Base-by-base conservation (phyloP, 192 early-diverging fungal species). In the Backusella luteola region DNA sequence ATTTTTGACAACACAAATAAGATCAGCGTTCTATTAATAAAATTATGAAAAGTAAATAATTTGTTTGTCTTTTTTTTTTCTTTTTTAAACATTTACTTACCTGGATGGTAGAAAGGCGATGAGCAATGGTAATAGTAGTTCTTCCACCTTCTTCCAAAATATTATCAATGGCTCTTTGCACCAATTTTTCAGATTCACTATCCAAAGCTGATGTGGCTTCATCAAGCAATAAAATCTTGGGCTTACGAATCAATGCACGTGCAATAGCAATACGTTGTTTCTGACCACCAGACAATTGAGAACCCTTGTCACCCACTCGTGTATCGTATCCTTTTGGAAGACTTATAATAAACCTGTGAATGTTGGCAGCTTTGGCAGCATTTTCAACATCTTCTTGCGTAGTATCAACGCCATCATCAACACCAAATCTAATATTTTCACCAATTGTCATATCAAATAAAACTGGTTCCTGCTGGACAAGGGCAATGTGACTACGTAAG, bases 401-500 rank as follows among this genome's bases (percentile, higher is more conserved):
- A 1, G 84, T 84, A 11, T 71, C 78, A 36, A 79, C 76, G 1
- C 74, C 75, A 32, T 85, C 76, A 34, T 74, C 78, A 1, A 79
- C 66, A 19, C 91, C 92, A 80, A 93, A 97, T 15, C 85, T 84
- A 68, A 98, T 97, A 85, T 97, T 98, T 19, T 96, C 93, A 23
- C 84, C 84, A 71, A 97, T 93, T 21, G 91, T 86, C 79, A 93
- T 83, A 84, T 96, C 93, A 73, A 97, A 96, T 67, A 98, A 84
- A 63, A 94, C 90, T 11, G 96, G 96, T 83, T 96, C 96, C 78
- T 98, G 96, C 38, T 91, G 91, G 9, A 98, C 96, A 6, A 98
- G 81, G 26, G 93, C 93, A 84, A 97, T 82, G 71, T 86, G 87
- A 11, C 74, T 70, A 53, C 96, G 91, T 34, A 97, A 80, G 34